phyloP scores from a whole-genome alignment of 2,329 filamentous ascomycete genomes.

The Penicillium sp. region DNA sequence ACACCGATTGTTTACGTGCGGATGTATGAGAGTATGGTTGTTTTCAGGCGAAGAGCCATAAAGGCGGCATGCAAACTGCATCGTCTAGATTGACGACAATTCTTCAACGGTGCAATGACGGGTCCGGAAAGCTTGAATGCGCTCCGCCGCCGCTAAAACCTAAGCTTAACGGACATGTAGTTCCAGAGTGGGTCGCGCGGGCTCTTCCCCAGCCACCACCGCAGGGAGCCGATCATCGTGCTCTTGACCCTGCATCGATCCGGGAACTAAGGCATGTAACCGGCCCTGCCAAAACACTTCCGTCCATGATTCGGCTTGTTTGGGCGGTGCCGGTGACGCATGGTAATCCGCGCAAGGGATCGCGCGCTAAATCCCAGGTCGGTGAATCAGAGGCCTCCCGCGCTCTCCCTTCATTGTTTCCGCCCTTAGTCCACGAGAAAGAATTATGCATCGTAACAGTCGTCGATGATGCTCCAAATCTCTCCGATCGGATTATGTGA shows the following conservation, averaged over 20 bases:
- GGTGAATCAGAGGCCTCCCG: constrained; percentile 2
- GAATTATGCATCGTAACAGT: constrained; percentile 13
- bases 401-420: constrained; percentile 23
- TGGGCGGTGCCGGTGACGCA: constrained; percentile 12
- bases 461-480: neutral
- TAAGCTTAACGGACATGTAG: neutral
- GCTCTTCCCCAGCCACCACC: neutral
- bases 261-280: constrained; percentile 18
- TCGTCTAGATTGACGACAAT: neutral
- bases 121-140: neutral
- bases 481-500: constrained; percentile 8
- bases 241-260: neutral
- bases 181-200: neutral
- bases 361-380: neutral
- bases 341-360: constrained; percentile 20
- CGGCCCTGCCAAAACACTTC: neutral
- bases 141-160: neutral
- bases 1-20: neutral
- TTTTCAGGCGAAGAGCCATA: neutral
- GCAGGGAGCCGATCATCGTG: neutral
- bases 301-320: neutral
- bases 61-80: neutral
- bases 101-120: neutral
- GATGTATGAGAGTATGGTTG: neutral
- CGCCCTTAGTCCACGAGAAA: constrained; percentile 11